phyloP scores from a whole-genome alignment of 2,329 filamentous ascomycete species.

The Alternaria triticina region DNA sequence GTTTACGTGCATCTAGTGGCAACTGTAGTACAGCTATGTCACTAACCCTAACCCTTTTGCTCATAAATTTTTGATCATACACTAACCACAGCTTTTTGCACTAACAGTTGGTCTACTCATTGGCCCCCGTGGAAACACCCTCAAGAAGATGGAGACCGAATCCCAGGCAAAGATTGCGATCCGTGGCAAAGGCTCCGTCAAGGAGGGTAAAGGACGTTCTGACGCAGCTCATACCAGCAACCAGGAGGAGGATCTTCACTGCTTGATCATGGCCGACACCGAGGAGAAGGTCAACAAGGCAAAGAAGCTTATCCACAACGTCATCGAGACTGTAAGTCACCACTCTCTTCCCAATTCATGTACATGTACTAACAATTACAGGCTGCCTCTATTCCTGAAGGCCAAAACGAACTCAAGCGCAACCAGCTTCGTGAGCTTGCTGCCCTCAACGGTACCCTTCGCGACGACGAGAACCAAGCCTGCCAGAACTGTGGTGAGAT shows the following conservation, averaged over 20 bases:
- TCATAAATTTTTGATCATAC: constrained; percentile 52
- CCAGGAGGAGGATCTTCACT: constrained; percentile 99
- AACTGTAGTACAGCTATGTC: constrained; percentile 48
- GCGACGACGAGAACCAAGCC: constrained; percentile 98
- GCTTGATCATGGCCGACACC: constrained; percentile 98
- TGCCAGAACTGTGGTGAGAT: constrained; percentile 99
- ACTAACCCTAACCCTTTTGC: constrained; percentile 49
- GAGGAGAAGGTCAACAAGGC: constrained; percentile 99
- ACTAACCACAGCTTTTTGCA: constrained; percentile 91
- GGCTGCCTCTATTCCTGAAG: constrained; percentile 98
- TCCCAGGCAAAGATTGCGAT: constrained; percentile 99
- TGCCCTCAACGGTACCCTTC: constrained; percentile 96
- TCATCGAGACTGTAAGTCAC: constrained; percentile 92
- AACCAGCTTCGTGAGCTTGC: constrained; percentile 98
- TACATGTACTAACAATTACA: constrained; percentile 53
- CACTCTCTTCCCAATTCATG: background rate
- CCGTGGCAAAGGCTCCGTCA: constrained; percentile 98
- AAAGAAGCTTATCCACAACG: constrained; percentile 96
- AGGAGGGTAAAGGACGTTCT: constrained; percentile 98
- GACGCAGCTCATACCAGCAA: constrained; percentile 99
- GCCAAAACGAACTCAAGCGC: constrained; percentile 97
- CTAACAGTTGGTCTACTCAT: constrained; percentile 99
- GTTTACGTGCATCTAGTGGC: constrained; percentile 37
- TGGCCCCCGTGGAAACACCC: constrained; percentile 98
- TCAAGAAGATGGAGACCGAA: constrained; percentile 99